phyloP scores from a whole-genome alignment of 2,329 filamentous ascomycete species.

The Xylaria polymorpha region DNA sequence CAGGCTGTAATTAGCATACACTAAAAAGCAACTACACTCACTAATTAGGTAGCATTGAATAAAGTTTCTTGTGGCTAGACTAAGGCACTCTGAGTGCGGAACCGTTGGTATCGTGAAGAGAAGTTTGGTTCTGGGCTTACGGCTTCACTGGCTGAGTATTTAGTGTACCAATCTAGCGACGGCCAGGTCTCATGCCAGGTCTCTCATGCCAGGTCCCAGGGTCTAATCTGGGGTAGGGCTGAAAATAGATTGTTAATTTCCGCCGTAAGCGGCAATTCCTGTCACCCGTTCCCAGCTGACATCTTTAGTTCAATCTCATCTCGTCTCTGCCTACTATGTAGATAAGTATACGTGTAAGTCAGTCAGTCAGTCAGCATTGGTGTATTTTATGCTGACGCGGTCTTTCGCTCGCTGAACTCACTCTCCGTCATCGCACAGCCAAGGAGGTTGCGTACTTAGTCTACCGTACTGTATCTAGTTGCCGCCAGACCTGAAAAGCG shows the following conservation, averaged over 20 bases:
- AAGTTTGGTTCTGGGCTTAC: conserved; percentile 10
- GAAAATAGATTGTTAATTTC: conserved; percentile 37
- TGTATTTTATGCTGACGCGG: neutral
- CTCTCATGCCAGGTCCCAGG: neutral
- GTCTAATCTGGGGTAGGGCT: conserved; percentile 32
- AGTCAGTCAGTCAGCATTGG: too few species aligned
- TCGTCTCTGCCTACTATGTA: neutral
- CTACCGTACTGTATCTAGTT: too few species aligned
- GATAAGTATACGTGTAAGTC: neutral
- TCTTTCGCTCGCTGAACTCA: neutral
- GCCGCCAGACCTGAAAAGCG: neutral
- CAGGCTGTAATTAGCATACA: neutral
- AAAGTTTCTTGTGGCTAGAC: conserved; percentile 1
- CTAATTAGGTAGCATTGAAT: neutral
- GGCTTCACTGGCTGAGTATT: conserved; percentile 16
- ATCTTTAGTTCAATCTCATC: neutral
- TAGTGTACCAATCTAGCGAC: neutral
- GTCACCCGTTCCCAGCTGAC: conserved; percentile 17
- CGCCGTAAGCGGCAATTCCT: conserved; percentile 19
- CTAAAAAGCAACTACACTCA: neutral
- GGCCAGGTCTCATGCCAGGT: neutral
- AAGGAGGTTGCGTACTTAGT: neutral
- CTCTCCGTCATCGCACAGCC: neutral
- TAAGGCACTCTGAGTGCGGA: neutral
- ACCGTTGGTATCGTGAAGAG: conserved; percentile 9